These are phyloP conservation scores for Ettlia oleoabundans DNA, from an alignment of 139 green algal genomes.

Conservation along the genomic window DNA sequence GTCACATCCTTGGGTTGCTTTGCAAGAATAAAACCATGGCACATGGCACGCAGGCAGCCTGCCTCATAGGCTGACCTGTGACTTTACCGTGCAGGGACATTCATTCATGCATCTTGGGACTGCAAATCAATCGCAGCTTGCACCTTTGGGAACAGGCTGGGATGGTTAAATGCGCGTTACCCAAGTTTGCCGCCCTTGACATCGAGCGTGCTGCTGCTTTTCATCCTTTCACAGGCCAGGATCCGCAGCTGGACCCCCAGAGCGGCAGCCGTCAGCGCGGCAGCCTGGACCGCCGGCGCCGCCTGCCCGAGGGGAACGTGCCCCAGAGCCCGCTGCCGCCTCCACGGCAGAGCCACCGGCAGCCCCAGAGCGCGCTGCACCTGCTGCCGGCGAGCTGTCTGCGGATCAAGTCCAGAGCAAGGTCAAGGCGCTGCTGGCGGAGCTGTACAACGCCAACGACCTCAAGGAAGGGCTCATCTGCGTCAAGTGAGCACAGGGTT, in stretches of 20 bases:
- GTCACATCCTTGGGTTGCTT: conserved; percentile 21
- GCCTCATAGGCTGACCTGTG: conserved; percentile 19
- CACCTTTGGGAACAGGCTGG: too few species aligned
- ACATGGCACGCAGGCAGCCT: conserved; percentile 29
- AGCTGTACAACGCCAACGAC: conserved; percentile 46
- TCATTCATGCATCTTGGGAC: too few species aligned
- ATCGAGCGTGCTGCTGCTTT: not conserved
- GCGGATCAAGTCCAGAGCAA: conserved; percentile 33
- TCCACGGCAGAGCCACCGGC: not conserved
- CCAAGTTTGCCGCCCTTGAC: not conserved
- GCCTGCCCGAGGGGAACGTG: not conserved
- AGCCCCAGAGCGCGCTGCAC: too few species aligned
- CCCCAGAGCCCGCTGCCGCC: not conserved
- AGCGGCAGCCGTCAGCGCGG: conserved; percentile 8
- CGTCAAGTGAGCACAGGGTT: conserved; percentile 27
- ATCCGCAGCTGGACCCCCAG: not conserved
- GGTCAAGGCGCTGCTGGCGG: conserved; percentile 34
- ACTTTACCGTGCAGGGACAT: conserved; percentile 34
- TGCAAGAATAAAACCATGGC: conserved; percentile 32
- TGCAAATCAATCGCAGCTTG: too few species aligned
- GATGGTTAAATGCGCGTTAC: not conserved
- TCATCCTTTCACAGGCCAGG: not conserved
- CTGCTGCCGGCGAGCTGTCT: not conserved
- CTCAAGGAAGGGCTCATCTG: conserved; percentile 24
- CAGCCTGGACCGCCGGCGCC: not conserved